Conservation (phyloP, 352 stramenopile genomes). For the Phytopythium ostracodes region DNA sequence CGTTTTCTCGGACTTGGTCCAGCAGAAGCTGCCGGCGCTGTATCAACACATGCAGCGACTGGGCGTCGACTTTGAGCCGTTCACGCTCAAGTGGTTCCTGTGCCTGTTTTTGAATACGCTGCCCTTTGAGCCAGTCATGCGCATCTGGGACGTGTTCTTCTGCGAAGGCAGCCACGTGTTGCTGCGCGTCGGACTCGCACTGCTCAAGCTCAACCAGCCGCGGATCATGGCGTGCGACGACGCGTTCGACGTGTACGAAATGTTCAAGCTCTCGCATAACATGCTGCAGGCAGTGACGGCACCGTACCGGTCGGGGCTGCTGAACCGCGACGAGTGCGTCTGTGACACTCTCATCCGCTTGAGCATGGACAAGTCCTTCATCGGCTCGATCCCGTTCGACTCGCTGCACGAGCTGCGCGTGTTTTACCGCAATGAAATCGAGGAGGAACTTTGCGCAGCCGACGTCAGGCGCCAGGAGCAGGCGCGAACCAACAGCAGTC, state of each 20-base stretch:
- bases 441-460: constrained; percentile 39
- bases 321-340: constrained; percentile 80
- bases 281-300: constrained; percentile 51
- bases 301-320: constrained; percentile 45
- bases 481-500: neutral
- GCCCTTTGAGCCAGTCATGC: constrained; percentile 83
- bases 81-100: constrained; percentile 92
- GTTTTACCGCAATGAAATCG: constrained; percentile 59
- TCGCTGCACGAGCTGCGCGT: constrained; percentile 67
- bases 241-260: constrained; percentile 76
- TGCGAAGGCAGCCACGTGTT: constrained; percentile 88
- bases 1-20: constrained; percentile 83
- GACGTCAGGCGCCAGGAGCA: constrained; percentile 27
- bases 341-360: constrained; percentile 79
- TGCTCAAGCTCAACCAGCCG: constrained; percentile 79
- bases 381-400: constrained; percentile 71
- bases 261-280: constrained; percentile 75
- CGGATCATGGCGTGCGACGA: constrained; percentile 73
- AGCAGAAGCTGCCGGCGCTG: constrained; percentile 80
- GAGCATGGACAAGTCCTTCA: constrained; percentile 79
- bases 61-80: constrained; percentile 81
- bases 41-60: constrained; percentile 63
- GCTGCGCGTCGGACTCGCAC: constrained; percentile 73
- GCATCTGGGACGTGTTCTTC: constrained; percentile 90
- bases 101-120: constrained; percentile 92